A percentile compares a stretch with the other conserved stretches of the same genome.
phyloP scores from a whole-genome alignment of 768 basidiomycete species.

The Kwoniella dendrophila region DNA sequence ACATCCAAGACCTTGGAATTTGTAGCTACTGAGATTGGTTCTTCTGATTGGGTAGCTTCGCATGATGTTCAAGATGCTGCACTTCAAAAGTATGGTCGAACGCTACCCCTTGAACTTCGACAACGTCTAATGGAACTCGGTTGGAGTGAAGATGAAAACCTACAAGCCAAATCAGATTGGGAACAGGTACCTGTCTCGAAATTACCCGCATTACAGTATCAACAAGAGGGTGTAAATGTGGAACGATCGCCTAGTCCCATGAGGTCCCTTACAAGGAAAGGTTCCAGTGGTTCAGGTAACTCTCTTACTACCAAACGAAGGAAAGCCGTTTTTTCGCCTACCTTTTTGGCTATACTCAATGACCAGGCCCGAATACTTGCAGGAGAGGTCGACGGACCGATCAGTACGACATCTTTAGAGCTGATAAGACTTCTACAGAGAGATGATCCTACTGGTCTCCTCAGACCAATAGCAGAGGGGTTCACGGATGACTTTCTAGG shows the following conservation, averaged over 20 bases:
- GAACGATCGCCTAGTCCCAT: slow-evolving; percentile 23
- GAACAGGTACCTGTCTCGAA: slow-evolving; percentile 33
- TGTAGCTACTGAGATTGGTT: slow-evolving; percentile 46
- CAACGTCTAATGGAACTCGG: slow-evolving; percentile 47
- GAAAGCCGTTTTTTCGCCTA: slow-evolving; percentile 39
- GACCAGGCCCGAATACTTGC: slow-evolving; percentile 32
- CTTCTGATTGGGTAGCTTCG: slow-evolving; percentile 35
- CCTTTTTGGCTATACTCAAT: slow-evolving; percentile 20
- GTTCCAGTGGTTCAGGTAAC: slow-evolving; percentile 27
- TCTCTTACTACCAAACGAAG: slow-evolving; percentile 17
- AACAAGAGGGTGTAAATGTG: slow-evolving; percentile 11
- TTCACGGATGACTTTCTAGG: slow-evolving; percentile 23
- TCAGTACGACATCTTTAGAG: slow-evolving; percentile 24
- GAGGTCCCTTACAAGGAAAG: slow-evolving; percentile 19
- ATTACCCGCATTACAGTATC: slow-evolving; percentile 31
- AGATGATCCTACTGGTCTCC: slow-evolving; percentile 33
- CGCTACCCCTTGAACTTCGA: slow-evolving; percentile 39
- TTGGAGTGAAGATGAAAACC: slow-evolving; percentile 38
- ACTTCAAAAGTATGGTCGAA: slow-evolving; percentile 38
- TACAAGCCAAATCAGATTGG: slow-evolving; percentile 28
- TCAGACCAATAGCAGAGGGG: slow-evolving; percentile 32
- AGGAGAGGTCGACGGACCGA: slow-evolving; percentile 13
- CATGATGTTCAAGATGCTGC: slow-evolving; percentile 43
- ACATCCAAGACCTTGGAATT: slow-evolving; percentile 33
- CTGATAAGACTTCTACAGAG: slow-evolving; percentile 32